phyloP scores from a whole-genome alignment of 2,329 filamentous ascomycete genomes.

The Huntiella bhutanensis region DNA sequence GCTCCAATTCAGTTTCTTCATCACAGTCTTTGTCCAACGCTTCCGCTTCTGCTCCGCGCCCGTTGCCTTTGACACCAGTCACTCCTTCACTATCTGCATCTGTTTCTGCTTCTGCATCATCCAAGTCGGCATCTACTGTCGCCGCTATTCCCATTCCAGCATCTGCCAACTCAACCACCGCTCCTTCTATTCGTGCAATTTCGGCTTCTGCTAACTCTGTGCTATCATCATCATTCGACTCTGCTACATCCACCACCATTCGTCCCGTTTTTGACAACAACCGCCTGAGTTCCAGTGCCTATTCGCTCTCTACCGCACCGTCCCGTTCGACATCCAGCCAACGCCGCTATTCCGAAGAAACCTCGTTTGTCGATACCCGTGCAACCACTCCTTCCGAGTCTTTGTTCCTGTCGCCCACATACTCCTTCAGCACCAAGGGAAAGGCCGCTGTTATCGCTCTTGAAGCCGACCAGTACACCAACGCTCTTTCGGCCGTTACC shows the following conservation, averaged over 20 bases:
- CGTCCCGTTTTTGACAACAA: conserved; percentile 10
- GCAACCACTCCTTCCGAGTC: conserved; percentile 7
- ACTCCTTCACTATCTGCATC: conserved; percentile 1
- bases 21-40: conserved; percentile 2
- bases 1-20: conserved; percentile 4
- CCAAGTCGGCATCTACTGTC: conserved; percentile 5
- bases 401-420: conserved; percentile 5
- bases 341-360: conserved; percentile 8
- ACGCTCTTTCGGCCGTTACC: conserved; percentile 9
- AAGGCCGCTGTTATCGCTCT: conserved; percentile 3
- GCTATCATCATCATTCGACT: conserved; percentile 9
- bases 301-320: conserved; percentile 5
- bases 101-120: background rate
- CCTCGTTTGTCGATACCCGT: conserved; percentile 4
- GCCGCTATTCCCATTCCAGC: conserved; percentile 4
- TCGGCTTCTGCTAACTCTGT: conserved; percentile 10
- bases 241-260: conserved; percentile 9
- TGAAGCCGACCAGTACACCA: background rate
- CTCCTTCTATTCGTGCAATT: conserved; percentile 8
- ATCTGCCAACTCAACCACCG: background rate
- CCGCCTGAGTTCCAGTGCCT: conserved; percentile 9
- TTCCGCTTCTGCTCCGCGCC: conserved; percentile 4
- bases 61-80: conserved; percentile 3
- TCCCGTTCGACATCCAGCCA: conserved; percentile 8
- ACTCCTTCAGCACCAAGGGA: background rate